These are phyloP conservation scores for Haematococcus lacustris DNA, from an alignment of 139 green algal genomes.

Conservation along the genomic window DNA sequence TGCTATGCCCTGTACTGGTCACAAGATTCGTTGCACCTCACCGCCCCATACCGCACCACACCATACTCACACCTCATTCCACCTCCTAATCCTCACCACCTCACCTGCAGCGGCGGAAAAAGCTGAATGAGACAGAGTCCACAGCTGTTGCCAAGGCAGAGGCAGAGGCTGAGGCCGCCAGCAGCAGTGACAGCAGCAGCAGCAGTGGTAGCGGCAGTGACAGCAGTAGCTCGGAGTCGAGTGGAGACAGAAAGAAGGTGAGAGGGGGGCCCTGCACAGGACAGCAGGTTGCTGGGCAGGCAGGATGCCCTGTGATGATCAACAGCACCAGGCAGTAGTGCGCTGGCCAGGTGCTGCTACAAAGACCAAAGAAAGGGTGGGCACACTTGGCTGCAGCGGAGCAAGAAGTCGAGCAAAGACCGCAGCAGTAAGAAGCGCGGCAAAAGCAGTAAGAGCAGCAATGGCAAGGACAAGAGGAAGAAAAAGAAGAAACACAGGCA, in stretches of 20 bases:
- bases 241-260: neutral
- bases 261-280: no score
- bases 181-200: conserved; percentile 5
- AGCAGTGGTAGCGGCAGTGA: conserved; percentile 2
- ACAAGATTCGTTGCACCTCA: no score
- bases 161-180: neutral
- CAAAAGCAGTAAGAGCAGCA: conserved; percentile 23
- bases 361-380: no score
- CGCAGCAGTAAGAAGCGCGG: neutral
- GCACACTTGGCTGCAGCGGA: conserved; percentile 6
- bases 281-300: no score
- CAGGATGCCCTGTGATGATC: no score
- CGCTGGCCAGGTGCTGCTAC: neutral
- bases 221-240: neutral
- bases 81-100: no score
- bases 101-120: conserved; percentile 7
- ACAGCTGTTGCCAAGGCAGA: conserved; percentile 1
- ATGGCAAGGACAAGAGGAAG: conserved; percentile 27
- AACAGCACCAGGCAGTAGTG: no score
- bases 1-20: no score
- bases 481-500: conserved; percentile 15
- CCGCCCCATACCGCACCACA: no score
- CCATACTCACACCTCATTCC: no score
- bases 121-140: conserved; percentile 3
- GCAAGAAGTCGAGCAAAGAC: conserved; percentile 2